These are phyloP conservation scores for Fusarium temperatum DNA, from an alignment of 2,329 filamentous ascomycete species.

Conservation along the genomic window DNA sequence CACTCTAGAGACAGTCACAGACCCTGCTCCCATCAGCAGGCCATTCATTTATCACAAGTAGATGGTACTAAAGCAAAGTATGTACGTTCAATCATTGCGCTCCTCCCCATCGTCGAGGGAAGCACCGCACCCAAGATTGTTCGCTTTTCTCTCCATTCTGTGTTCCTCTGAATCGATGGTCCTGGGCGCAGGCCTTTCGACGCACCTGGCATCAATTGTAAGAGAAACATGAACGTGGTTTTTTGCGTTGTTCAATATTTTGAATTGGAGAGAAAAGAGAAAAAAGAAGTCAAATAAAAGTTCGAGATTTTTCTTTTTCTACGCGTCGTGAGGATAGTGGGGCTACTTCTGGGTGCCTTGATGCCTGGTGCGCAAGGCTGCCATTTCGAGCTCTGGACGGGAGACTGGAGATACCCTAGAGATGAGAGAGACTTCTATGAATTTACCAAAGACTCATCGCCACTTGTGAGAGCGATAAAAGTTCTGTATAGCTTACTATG, in stretches of 20 bases:
- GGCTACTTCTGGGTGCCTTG: slow-evolving; percentile 26
- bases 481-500: too few species aligned
- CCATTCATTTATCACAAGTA: slow-evolving; percentile 6
- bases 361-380: slow-evolving; percentile 31
- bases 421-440: neutral
- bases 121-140: slow-evolving; percentile 70
- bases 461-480: too few species aligned
- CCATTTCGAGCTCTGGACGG: neutral
- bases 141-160: slow-evolving; percentile 64
- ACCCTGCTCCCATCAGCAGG: neutral
- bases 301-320: slow-evolving; percentile 33
- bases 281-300: slow-evolving; percentile 17
- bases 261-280: slow-evolving; percentile 41
- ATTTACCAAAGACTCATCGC: too few species aligned
- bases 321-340: slow-evolving; percentile 27
- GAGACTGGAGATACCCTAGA: neutral
- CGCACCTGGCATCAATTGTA: slow-evolving; percentile 58
- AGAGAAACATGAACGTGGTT: slow-evolving; percentile 54
- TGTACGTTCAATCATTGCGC: slow-evolving; percentile 70
- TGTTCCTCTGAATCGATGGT: slow-evolving; percentile 57
- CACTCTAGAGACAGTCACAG: neutral
- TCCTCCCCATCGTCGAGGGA: slow-evolving; percentile 61
- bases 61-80: slow-evolving; percentile 37
- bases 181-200: slow-evolving; percentile 54
- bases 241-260: slow-evolving; percentile 60